These are phyloP conservation scores for Phoma sp. DNA, from an alignment of 2,329 filamentous ascomycete species.

Conservation along the genomic window DNA sequence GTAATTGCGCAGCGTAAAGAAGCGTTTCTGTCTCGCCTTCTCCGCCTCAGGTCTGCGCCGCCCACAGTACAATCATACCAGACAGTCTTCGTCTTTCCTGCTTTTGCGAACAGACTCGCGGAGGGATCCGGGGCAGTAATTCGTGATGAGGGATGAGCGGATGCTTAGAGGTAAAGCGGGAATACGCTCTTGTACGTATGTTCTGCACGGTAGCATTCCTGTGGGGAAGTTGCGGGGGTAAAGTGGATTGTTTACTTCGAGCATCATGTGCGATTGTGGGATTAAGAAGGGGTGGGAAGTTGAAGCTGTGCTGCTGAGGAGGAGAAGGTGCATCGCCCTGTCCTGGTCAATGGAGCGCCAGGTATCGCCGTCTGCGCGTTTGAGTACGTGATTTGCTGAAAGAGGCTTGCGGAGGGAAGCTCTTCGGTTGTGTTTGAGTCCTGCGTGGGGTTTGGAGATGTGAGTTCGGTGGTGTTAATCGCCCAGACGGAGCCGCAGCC, in stretches of 20 bases:
- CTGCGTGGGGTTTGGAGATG: neutral
- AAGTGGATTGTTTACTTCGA: neutral
- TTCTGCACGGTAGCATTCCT: neutral
- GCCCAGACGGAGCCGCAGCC: conserved; percentile 3
- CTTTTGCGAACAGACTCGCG: neutral
- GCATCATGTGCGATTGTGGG: neutral
- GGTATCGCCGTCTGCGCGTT: neutral
- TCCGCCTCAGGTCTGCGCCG: neutral
- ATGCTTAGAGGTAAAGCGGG: neutral
- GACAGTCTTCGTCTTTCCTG: neutral
- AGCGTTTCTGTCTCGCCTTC: neutral
- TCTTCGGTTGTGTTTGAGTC: too few relatives aligned
- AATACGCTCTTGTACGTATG: neutral
- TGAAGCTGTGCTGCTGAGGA: neutral
- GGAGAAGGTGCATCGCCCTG: neutral
- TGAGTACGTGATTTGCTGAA: neutral
- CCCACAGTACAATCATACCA: neutral
- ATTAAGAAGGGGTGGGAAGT: neutral
- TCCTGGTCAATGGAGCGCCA: neutral
- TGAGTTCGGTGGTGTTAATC: neutral
- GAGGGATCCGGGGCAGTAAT: neutral
- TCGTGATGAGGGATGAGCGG: neutral
- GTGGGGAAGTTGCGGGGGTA: neutral
- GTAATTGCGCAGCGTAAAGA: neutral
- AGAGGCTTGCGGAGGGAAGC: too few relatives aligned